Percentiles rank a stretch among this genome's conserved stretches.
phyloP scores from a whole-genome alignment of 495 filamentous ascomycete species.

The Podospora fimiseda region DNA sequence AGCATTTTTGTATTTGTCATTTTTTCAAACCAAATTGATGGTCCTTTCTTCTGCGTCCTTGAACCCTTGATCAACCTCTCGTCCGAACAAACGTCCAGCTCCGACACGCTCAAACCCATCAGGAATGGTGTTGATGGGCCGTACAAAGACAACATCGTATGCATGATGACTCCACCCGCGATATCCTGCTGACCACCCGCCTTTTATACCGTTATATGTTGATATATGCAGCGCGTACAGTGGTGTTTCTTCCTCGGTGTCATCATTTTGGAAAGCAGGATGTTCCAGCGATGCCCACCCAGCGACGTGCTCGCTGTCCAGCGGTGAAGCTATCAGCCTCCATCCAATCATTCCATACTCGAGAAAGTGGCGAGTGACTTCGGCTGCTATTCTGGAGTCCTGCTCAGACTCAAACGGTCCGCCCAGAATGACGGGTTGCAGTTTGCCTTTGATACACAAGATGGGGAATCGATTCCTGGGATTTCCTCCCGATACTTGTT shows the following conservation, averaged over 20 bases:
- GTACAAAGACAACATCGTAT: slow-evolving; percentile 6
- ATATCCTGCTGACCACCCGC: background rate
- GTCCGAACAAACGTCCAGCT: slow-evolving; percentile 8
- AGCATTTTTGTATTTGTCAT: too few species aligned
- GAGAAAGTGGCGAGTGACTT: background rate
- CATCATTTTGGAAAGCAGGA: background rate
- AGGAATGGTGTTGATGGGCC: background rate
- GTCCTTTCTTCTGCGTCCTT: background rate
- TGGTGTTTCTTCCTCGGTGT: background rate
- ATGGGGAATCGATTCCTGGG: slow-evolving; percentile 13
- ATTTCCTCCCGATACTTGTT: too few species aligned
- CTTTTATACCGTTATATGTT: background rate
- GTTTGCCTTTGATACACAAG: slow-evolving; percentile 7
- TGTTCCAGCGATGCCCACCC: slow-evolving; percentile 12
- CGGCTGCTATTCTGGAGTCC: background rate
- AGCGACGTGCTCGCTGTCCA: slow-evolving; percentile 5
- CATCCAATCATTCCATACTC: background rate
- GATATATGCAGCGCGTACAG: slow-evolving; percentile 10
- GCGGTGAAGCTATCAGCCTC: slow-evolving; percentile 9
- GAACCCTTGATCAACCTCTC: slow-evolving; percentile 7
- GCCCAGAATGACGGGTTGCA: slow-evolving; percentile 11
- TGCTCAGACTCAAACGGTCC: slow-evolving; percentile 1
- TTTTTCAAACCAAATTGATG: too few species aligned
- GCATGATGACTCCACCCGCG: background rate
- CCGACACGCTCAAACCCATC: slow-evolving; percentile 12